Evolutionary conservation across 805 yeast species (phyloP).

Genomic region (Lipomyces yamanashiensis): DNA sequence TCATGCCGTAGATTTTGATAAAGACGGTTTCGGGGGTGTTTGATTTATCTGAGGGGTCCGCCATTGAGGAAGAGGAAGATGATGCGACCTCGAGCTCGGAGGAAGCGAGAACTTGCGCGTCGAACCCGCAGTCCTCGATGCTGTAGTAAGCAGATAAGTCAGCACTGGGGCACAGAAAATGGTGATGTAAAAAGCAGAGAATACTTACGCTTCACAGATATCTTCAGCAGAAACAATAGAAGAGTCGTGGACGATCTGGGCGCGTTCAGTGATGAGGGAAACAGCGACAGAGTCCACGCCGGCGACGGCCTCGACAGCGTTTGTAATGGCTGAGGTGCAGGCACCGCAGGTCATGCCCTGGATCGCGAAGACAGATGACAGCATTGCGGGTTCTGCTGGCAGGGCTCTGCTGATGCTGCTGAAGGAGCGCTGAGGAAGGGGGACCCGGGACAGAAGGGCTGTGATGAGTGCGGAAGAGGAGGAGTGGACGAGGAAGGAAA

Average conservation of each 20-base stretch:
- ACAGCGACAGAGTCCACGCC: slow-evolving; percentile 65
- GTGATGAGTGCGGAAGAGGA: too few relatives aligned
- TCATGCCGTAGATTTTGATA: slow-evolving; percentile 58
- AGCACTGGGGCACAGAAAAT: background rate
- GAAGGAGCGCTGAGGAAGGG: background rate
- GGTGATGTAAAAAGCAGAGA: background rate
- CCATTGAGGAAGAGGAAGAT: slow-evolving; percentile 12
- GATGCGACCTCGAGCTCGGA: slow-evolving; percentile 16
- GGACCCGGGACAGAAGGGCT: background rate
- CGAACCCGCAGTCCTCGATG: slow-evolving; percentile 81
- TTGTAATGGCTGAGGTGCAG: slow-evolving; percentile 71
- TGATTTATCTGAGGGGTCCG: slow-evolving; percentile 20
- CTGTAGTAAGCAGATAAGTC: slow-evolving; percentile 37
- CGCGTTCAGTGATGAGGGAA: slow-evolving; percentile 78
- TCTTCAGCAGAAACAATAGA: slow-evolving; percentile 44
- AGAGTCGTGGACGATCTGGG: slow-evolving; percentile 56
- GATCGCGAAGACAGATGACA: slow-evolving; percentile 43
- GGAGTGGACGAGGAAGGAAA: too few relatives aligned
- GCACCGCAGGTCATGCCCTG: slow-evolving; percentile 93
- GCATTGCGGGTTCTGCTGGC: background rate
- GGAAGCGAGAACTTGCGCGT: slow-evolving; percentile 47
- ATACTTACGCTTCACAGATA: slow-evolving; percentile 48
- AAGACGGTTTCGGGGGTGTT: slow-evolving; percentile 26
- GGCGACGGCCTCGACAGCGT: slow-evolving; percentile 53
- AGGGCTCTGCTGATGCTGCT: background rate